A percentile compares a stretch with the other conserved stretches of the same genome.
phyloP scores from a whole-genome alignment of 2,329 filamentous ascomycete genomes.

The Macrophomina tecta region DNA sequence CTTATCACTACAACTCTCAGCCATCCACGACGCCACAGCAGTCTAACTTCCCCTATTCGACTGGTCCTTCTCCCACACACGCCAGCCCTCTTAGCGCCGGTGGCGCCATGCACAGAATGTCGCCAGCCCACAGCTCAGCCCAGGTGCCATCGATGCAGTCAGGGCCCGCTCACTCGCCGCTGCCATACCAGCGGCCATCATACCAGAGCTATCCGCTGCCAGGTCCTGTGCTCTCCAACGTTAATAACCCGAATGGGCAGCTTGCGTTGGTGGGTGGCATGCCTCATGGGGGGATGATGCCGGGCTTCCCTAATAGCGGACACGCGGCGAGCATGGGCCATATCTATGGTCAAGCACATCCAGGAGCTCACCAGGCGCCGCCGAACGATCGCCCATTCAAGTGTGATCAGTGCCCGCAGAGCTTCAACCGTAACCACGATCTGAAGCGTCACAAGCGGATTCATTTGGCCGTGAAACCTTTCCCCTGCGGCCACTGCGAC shows the following conservation, averaged over 20 bases:
- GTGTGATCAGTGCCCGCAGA: constrained; percentile 89
- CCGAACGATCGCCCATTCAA: constrained; percentile 88
- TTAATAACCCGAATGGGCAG: constrained; percentile 73
- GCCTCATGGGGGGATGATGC: constrained; percentile 60
- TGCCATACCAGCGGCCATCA: constrained; percentile 52
- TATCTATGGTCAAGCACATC: constrained; percentile 55
- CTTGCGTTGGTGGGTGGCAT: constrained; percentile 72
- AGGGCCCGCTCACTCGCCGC: constrained; percentile 56
- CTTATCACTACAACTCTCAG: constrained; percentile 65
- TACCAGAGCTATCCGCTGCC: constrained; percentile 61
- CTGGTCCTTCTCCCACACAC: constrained; percentile 56
- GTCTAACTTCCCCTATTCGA: constrained; percentile 55
- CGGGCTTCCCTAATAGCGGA: constrained; percentile 62
- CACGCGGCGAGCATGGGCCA: constrained; percentile 70
- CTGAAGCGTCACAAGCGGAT: constrained; percentile 95
- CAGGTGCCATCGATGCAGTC: constrained; percentile 52
- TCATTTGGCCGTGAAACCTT: constrained; percentile 93
- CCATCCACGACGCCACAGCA: constrained; percentile 59
- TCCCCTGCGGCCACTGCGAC: constrained; percentile 87
- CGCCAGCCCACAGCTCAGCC: constrained; percentile 55
- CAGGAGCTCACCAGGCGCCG: constrained; percentile 48
- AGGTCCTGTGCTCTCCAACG: constrained; percentile 77
- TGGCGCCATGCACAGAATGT: constrained; percentile 57
- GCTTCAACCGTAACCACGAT: constrained; percentile 96
- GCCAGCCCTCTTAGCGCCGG: constrained; percentile 57